These are phyloP conservation scores for Claviceps fusiformis DNA, from an alignment of 2,329 filamentous ascomycete species.

Conservation along the genomic window DNA sequence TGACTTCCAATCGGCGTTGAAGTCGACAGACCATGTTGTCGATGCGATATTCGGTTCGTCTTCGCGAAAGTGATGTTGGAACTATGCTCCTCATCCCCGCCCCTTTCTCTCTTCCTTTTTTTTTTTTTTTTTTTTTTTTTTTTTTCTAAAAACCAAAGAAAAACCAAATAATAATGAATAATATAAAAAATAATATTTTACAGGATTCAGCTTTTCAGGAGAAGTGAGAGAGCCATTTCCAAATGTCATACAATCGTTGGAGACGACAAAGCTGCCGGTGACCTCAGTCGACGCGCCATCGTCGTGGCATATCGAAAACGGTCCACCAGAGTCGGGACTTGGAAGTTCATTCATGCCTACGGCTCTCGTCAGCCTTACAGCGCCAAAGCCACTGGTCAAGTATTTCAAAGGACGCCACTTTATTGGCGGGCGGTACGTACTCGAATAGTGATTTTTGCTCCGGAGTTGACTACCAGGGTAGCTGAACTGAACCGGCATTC, in stretches of 20 bases:
- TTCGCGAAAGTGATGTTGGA: background rate
- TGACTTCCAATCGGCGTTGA: conserved; percentile 58
- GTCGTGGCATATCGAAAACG: conserved; percentile 83
- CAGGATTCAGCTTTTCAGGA: conserved; percentile 83
- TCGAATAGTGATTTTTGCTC: background rate
- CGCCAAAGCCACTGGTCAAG: conserved; percentile 79
- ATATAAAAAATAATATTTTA: no score
- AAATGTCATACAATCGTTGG: conserved; percentile 62
- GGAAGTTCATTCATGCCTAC: conserved; percentile 71
- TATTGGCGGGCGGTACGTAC: conserved; percentile 61
- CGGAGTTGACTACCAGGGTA: background rate
- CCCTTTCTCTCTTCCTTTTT: background rate
- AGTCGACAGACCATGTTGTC: conserved; percentile 63
- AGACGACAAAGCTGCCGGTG: conserved; percentile 60
- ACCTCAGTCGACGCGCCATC: conserved; percentile 87
- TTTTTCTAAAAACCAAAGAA: no score
- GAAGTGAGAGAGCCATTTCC: conserved; percentile 89
- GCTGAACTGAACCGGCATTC: conserved; percentile 9
- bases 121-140: conserved; percentile 4
- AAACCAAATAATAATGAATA: no score
- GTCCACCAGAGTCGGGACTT: conserved; percentile 63
- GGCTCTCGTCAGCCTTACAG: conserved; percentile 76
- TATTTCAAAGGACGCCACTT: conserved; percentile 84
- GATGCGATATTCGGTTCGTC: conserved; percentile 79
- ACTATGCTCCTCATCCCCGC: background rate